These are phyloP conservation scores for Globisporangium cederbergense DNA, from an alignment of 352 stramenopile species.

Conservation along the genomic window DNA sequence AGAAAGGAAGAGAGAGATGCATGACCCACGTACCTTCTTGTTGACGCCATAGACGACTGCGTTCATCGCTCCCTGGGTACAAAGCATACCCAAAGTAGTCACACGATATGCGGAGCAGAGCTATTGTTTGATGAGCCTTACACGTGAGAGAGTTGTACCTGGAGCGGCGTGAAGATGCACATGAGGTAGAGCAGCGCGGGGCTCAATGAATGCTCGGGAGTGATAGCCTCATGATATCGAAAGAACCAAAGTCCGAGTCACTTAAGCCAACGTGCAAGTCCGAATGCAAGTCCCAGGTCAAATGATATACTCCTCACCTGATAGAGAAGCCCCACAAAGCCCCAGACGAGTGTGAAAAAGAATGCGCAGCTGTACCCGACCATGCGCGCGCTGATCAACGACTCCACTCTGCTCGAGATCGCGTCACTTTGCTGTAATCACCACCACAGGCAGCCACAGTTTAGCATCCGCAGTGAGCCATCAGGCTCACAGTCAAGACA, in stretches of 20 bases:
- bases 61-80: conserved; percentile 53
- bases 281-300: no score
- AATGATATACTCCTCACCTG: conserved; percentile 23
- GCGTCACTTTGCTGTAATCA: conserved; percentile 30
- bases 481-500: neutral
- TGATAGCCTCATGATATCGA: conserved; percentile 23
- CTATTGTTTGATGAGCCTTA: neutral
- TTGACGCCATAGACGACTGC: conserved; percentile 60
- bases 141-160: conserved; percentile 30
- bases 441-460: neutral
- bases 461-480: neutral
- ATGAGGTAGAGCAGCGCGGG: conserved; percentile 54
- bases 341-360: conserved; percentile 48
- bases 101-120: no score
- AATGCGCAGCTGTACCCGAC: conserved; percentile 62
- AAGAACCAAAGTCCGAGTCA: neutral
- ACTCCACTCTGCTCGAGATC: conserved; percentile 64
- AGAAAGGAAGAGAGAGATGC: no score
- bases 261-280: no score
- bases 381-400: conserved; percentile 62
- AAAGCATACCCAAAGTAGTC: neutral
- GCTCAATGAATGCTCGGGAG: conserved; percentile 41
- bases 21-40: conserved; percentile 29
- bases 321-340: conserved; percentile 39
- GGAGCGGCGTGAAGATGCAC: conserved; percentile 65